Conservation (phyloP, 1,139 yeast genomes). For the Lodderomyces pseudojiufengensis region DNA sequence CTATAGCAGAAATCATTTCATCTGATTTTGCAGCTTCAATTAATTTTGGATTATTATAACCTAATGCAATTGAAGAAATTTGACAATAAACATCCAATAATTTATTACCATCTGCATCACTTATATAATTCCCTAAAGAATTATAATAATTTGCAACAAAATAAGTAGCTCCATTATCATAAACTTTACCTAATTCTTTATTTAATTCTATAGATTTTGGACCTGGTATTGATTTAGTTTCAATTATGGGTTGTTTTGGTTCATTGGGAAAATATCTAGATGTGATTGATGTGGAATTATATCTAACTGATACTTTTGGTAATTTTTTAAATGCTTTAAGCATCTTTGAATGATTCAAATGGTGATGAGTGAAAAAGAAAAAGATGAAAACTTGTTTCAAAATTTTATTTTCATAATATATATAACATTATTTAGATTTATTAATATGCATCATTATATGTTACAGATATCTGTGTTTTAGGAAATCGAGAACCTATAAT, state of each 20-base stretch:
- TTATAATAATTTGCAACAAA: slow-evolving; percentile 64
- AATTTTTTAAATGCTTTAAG: slow-evolving; percentile 8
- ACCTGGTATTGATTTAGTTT: slow-evolving; percentile 54
- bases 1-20: slow-evolving; percentile 63
- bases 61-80: slow-evolving; percentile 70
- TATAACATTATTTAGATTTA: no score
- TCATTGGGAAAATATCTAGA: slow-evolving; percentile 44
- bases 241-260: slow-evolving; percentile 49
- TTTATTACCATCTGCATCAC: slow-evolving; percentile 67
- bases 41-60: slow-evolving; percentile 72
- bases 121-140: slow-evolving; percentile 66
- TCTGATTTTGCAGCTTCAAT: slow-evolving; percentile 58
- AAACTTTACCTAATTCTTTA: slow-evolving; percentile 49
- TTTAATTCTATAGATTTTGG: slow-evolving; percentile 50
- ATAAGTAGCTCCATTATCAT: slow-evolving; percentile 67
- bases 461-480: no score
- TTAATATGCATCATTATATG: no score
- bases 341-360: no score
- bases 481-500: no score
- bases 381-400: no score
- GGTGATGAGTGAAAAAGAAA: no score
- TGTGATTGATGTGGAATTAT: slow-evolving; percentile 11
- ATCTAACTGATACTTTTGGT: slow-evolving; percentile 8
- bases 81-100: slow-evolving; percentile 67
- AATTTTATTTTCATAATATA: no score